Evolutionary conservation across 495 filamentous ascomycete genomes (phyloP).

Genomic region (Tuber brumale): DNA sequence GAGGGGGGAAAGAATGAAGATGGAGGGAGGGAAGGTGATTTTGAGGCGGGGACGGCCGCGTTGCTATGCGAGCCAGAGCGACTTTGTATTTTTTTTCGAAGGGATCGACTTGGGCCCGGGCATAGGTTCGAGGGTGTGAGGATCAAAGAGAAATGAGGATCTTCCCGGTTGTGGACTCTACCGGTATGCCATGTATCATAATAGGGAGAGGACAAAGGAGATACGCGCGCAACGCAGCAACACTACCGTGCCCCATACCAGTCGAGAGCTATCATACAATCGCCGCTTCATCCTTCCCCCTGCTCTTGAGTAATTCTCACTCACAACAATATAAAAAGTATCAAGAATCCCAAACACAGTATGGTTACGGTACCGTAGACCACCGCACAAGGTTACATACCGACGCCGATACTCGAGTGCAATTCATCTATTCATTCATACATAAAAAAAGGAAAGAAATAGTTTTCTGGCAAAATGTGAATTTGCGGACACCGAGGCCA

Average conservation of each 20-base stretch:
- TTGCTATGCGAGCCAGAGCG: background rate
- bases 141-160: background rate
- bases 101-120: too few relatives aligned
- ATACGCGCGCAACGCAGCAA: background rate
- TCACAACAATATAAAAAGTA: background rate
- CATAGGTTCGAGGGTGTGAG: background rate
- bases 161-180: background rate
- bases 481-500: background rate
- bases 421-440: background rate
- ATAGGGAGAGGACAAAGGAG: background rate
- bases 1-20: constrained; percentile 16
- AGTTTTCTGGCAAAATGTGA: background rate
- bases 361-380: background rate
- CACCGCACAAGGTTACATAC: background rate
- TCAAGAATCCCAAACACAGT: background rate
- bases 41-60: constrained; percentile 16
- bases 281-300: background rate
- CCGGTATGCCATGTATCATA: constrained; percentile 1
- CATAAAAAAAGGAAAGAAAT: too few relatives aligned
- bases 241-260: background rate
- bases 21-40: background rate
- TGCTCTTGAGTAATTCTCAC: background rate
- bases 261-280: background rate
- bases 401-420: background rate
- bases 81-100: background rate